Evolutionary conservation across 441 rosid species (phyloP).

Genomic region (Brassica balearica): DNA sequence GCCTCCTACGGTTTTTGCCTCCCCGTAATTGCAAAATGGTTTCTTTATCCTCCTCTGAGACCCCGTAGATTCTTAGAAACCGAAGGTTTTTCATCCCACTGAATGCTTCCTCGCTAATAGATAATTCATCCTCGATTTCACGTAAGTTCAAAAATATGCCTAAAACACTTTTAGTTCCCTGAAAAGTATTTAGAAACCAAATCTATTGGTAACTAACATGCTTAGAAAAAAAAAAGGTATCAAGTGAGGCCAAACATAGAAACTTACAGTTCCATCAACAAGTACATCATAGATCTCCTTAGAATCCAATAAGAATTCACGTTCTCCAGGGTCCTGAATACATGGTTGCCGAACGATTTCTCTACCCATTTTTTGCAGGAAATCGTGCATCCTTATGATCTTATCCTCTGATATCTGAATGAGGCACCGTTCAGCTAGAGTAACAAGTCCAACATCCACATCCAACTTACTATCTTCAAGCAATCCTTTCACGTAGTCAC

Average conservation of each 20-base stretch:
- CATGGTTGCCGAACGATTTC: background rate
- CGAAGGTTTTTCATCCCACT: slow-evolving; percentile 8
- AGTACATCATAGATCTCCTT: slow-evolving; percentile 19
- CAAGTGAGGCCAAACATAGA: background rate
- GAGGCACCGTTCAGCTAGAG: slow-evolving; percentile 21
- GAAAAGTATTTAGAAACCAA: background rate
- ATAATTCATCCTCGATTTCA: background rate
- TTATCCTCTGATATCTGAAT: slow-evolving; percentile 15
- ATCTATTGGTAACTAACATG: background rate
- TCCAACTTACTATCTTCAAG: slow-evolving; percentile 13
- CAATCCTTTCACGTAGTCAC: slow-evolving; percentile 1
- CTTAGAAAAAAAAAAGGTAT: background rate
- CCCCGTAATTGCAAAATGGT: background rate
- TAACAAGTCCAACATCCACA: background rate
- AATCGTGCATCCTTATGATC: slow-evolving; percentile 13
- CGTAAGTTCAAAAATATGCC: slow-evolving; percentile 19
- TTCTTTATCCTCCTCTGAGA: background rate
- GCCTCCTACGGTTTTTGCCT: background rate
- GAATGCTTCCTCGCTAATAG: slow-evolving; percentile 8
- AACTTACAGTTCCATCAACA: slow-evolving; percentile 1
- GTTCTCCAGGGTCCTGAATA: background rate
- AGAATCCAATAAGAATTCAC: slow-evolving; percentile 17
- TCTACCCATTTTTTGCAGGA: slow-evolving; percentile 14
- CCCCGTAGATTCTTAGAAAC: slow-evolving; percentile 18
- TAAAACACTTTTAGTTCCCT: slow-evolving; percentile 12